phyloP scores from a whole-genome alignment of 768 basidiomycete species.

The Leucocoprinus sp. region DNA sequence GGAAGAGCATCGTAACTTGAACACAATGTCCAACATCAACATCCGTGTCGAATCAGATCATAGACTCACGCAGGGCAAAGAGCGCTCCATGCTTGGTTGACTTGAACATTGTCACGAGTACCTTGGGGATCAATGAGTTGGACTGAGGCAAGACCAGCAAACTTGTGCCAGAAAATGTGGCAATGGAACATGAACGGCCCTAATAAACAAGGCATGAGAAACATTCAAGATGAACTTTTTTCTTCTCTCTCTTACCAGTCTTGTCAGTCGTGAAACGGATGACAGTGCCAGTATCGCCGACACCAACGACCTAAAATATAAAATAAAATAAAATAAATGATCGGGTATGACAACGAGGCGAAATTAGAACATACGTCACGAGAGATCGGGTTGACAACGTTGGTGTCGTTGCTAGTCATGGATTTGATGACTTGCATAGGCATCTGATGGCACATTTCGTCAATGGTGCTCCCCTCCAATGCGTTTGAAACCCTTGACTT shows the following conservation, averaged over 20 bases:
- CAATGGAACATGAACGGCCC: conserved; percentile 18
- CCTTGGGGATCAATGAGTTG: conserved; percentile 9
- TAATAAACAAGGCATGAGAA: background rate
- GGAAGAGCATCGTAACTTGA: conserved; percentile 7
- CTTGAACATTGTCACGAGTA: conserved; percentile 4
- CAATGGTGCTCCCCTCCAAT: too few species aligned
- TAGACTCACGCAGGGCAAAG: conserved; percentile 15
- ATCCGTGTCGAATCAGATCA: background rate
- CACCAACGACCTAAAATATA: conserved; percentile 13
- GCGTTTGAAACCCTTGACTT: background rate
- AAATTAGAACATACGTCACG: conserved; percentile 40
- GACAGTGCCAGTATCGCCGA: conserved; percentile 14
- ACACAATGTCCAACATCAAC: background rate
- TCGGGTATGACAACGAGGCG: background rate
- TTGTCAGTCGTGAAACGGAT: conserved; percentile 18
- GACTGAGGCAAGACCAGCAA: conserved; percentile 15
- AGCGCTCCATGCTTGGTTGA: conserved; percentile 9
- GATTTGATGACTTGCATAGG: conserved; percentile 20
- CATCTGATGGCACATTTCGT: conserved; percentile 2
- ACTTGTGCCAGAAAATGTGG: conserved; percentile 15
- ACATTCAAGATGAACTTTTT: background rate
- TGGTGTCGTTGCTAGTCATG: conserved; percentile 22
- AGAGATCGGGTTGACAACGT: conserved; percentile 45
- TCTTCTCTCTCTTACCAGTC: conserved; percentile 8
- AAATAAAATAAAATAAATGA: too few species aligned